Evolutionary conservation across 1,284 basidiomycete species (phyloP).

Genomic region (Malassezia vespertilionis): DNA sequence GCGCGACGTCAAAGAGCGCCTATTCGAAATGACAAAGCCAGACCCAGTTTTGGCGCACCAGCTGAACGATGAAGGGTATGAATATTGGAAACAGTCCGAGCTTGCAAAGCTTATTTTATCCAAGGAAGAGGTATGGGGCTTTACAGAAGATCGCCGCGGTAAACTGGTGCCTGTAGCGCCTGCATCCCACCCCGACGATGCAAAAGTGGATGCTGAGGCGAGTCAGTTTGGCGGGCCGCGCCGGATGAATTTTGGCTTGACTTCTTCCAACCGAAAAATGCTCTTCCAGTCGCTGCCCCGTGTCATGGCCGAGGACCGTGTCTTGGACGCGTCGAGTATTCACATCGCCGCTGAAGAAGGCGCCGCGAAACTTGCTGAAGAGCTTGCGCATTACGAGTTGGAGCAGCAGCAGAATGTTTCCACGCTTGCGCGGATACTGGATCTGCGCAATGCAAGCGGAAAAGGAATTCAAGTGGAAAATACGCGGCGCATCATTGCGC

Average conservation of each 20-base stretch:
- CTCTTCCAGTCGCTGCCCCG: constrained; percentile 39
- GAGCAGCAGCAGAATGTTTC: constrained; percentile 57
- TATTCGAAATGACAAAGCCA: constrained; percentile 51
- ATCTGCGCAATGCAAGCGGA: constrained; percentile 75
- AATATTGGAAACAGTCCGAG: constrained; percentile 31
- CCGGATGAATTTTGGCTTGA: constrained; percentile 40
- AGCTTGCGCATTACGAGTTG: constrained; percentile 19
- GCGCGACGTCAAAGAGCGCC: constrained; percentile 35
- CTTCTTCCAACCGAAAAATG: constrained; percentile 24
- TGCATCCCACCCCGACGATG: constrained; percentile 5
- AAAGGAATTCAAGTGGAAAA: constrained; percentile 76
- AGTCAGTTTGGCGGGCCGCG: constrained; percentile 24
- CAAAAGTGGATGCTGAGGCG: constrained; percentile 13
- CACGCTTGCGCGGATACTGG: constrained; percentile 61
- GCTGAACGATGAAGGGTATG: constrained; percentile 50
- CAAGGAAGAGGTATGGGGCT: constrained; percentile 40
- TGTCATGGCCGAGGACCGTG: constrained; percentile 39
- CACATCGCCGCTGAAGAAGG: constrained; percentile 26
- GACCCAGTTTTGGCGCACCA: constrained; percentile 61
- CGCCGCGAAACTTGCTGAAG: constrained; percentile 9
- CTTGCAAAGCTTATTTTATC: constrained; percentile 31
- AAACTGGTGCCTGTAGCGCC: constrained; percentile 26
- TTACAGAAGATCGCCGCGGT: constrained; percentile 37
- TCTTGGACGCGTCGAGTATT: constrained; percentile 27
- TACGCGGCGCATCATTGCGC: constrained; percentile 63